A percentile compares a stretch with the other conserved stretches of the same genome.
Evolutionary conservation across 495 filamentous ascomycete genomes (phyloP).

Genomic region (Staphylotrichum longicolle): DNA sequence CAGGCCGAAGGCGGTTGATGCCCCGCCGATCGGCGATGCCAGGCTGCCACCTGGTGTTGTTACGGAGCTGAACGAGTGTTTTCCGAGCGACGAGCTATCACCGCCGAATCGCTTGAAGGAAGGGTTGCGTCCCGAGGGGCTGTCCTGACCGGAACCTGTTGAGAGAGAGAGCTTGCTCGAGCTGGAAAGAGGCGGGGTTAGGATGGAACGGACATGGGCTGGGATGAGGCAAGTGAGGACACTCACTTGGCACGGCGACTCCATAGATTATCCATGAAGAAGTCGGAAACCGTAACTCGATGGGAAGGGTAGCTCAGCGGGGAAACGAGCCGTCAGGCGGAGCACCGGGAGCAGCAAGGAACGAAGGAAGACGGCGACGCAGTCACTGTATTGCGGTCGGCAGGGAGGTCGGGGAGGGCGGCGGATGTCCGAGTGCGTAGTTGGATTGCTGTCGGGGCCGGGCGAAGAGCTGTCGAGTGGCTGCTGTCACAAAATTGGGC

Average conservation of each 20-base stretch:
- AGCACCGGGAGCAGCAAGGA: slow-evolving; percentile 18
- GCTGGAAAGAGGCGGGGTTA: slow-evolving; percentile 45
- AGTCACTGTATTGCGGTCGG: slow-evolving; percentile 11
- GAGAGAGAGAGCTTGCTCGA: slow-evolving; percentile 87
- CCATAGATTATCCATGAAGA: slow-evolving; percentile 63
- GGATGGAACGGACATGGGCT: slow-evolving; percentile 12
- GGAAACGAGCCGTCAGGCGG: slow-evolving; percentile 18
- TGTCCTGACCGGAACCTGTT: slow-evolving; percentile 60
- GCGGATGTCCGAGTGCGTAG: neutral
- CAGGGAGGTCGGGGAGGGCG: neutral
- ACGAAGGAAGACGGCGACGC: slow-evolving; percentile 1
- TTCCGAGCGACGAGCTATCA: slow-evolving; percentile 72
- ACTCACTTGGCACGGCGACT: slow-evolving; percentile 88
- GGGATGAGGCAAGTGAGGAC: neutral
- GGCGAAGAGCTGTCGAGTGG: neutral
- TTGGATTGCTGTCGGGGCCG: slow-evolving; percentile 5
- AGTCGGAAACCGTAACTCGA: slow-evolving; percentile 33
- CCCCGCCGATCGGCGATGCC: slow-evolving; percentile 82
- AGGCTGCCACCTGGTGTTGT: slow-evolving; percentile 69
- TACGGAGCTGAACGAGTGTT: slow-evolving; percentile 84
- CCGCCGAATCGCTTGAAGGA: slow-evolving; percentile 72
- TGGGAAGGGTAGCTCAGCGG: slow-evolving; percentile 18
- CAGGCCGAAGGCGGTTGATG: slow-evolving; percentile 89
- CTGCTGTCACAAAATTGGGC: neutral
- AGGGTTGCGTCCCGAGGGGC: slow-evolving; percentile 64